These are phyloP conservation scores for Amesomyces nigricolor DNA, from an alignment of 2,329 filamentous ascomycete species.

Conservation along the genomic window DNA sequence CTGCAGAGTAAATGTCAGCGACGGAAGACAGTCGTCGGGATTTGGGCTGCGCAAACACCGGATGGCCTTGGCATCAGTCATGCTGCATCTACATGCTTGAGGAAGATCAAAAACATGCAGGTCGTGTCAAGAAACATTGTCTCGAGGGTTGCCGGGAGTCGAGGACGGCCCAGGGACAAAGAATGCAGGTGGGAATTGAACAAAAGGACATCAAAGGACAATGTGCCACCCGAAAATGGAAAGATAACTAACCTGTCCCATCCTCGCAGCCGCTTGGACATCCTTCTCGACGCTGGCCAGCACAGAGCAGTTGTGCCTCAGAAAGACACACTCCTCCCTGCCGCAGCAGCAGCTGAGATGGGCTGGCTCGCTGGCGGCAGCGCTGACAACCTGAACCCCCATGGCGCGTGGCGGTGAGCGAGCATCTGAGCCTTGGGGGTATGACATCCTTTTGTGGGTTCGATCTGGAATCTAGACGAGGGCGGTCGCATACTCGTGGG, in stretches of 20 bases:
- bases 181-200: neutral
- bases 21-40: slow-evolving; percentile 30
- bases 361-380: slow-evolving; percentile 7
- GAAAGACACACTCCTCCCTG: slow-evolving; percentile 67
- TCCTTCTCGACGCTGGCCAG: slow-evolving; percentile 81
- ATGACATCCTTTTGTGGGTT: slow-evolving; percentile 18
- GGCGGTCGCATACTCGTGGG: slow-evolving; percentile 17
- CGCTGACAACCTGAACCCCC: slow-evolving; percentile 3
- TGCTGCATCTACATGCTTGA: slow-evolving; percentile 1
- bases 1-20: slow-evolving; percentile 73
- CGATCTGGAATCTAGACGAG: neutral
- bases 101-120: neutral
- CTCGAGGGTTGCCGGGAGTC: no score
- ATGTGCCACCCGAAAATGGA: slow-evolving; percentile 24
- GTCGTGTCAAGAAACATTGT: neutral
- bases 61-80: slow-evolving; percentile 3
- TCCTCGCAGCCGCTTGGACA: slow-evolving; percentile 75
- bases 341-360: slow-evolving; percentile 76
- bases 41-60: slow-evolving; percentile 10
- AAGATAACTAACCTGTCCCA: slow-evolving; percentile 73
- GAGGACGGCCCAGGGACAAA: slow-evolving; percentile 1
- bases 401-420: slow-evolving; percentile 9
- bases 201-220: neutral
- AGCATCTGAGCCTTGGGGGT: neutral
- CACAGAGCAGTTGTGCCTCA: slow-evolving; percentile 72